phyloP scores from a whole-genome alignment of 106 monocot species.

The Phalaenopsis aphrodite region DNA sequence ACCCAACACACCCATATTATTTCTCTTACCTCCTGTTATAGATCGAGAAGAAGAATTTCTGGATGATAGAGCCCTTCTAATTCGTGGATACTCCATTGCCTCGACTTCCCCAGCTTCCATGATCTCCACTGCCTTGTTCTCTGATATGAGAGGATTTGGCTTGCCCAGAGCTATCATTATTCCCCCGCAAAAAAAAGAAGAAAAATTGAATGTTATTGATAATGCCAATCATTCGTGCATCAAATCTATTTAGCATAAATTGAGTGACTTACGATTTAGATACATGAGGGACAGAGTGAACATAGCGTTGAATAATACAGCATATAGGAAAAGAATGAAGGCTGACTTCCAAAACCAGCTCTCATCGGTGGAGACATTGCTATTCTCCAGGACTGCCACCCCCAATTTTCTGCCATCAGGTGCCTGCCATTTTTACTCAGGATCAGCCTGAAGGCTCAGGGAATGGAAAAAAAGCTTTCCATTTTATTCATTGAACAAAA shows the following conservation, averaged over 20 bases:
- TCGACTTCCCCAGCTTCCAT: not conserved
- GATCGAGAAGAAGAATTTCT: not conserved
- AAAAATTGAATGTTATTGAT: not conserved
- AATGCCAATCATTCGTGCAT: not conserved
- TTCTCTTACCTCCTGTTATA: not conserved
- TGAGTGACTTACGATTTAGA: conserved; percentile 65
- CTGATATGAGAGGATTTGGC: conserved; percentile 55
- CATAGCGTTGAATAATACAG: conserved; percentile 72
- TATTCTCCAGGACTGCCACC: conserved; percentile 33
- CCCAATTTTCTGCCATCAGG: conserved; percentile 41
- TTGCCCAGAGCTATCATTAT: conserved; percentile 44
- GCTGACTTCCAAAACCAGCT: conserved; percentile 86
- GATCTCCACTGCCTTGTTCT: conserved; percentile 39
- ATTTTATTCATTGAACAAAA: not conserved
- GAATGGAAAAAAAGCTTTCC: not conserved
- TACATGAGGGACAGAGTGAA: conserved; percentile 78
- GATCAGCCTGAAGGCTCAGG: not conserved
- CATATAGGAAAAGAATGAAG: conserved; percentile 57
- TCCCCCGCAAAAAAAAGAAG: too few species aligned
- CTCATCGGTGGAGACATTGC: conserved; percentile 34
- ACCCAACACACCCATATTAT: not conserved
- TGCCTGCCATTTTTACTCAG: conserved; percentile 3
- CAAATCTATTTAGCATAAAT: not conserved
- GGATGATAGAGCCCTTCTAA: not conserved
- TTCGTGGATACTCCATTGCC: not conserved